A percentile compares a stretch with the other conserved stretches of the same genome.
Conservation (phyloP, 805 yeast species). For the Millerozyma acaciae region DNA sequence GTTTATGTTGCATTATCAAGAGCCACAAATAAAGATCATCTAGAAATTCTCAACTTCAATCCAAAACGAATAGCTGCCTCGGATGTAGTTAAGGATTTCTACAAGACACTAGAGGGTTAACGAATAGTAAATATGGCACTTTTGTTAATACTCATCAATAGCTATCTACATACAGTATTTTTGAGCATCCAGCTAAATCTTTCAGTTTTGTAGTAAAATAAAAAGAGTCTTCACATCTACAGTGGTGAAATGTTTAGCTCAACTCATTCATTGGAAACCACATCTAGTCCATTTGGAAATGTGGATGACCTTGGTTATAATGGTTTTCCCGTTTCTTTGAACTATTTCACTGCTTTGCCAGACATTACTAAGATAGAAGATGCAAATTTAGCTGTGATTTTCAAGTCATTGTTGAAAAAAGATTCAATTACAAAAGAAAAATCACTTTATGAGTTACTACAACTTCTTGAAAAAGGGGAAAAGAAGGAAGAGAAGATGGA, state of each 20-base stretch:
- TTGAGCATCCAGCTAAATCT: too few relatives aligned
- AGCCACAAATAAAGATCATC: constrained; percentile 62
- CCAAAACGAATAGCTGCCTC: constrained; percentile 47
- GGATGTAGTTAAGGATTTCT: constrained; percentile 31
- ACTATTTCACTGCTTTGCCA: constrained; percentile 75
- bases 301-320: constrained; percentile 27
- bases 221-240: not conserved
- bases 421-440: constrained; percentile 85
- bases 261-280: not conserved
- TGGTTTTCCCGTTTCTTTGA: constrained; percentile 56
- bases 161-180: too few relatives aligned
- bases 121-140: not conserved
- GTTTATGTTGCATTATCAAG: constrained; percentile 80
- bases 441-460: constrained; percentile 52
- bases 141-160: too few relatives aligned
- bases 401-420: constrained; percentile 72
- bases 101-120: constrained; percentile 13
- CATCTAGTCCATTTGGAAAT: not conserved
- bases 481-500: constrained; percentile 27
- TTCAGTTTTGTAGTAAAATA: not conserved
- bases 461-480: constrained; percentile 28
- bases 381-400: constrained; percentile 57
- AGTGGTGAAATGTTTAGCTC: not conserved
- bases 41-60: constrained; percentile 65
- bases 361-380: constrained; percentile 37